Base-by-base conservation (phyloP, 768 basidiomycete genomes). In the Russula emetica region DNA sequence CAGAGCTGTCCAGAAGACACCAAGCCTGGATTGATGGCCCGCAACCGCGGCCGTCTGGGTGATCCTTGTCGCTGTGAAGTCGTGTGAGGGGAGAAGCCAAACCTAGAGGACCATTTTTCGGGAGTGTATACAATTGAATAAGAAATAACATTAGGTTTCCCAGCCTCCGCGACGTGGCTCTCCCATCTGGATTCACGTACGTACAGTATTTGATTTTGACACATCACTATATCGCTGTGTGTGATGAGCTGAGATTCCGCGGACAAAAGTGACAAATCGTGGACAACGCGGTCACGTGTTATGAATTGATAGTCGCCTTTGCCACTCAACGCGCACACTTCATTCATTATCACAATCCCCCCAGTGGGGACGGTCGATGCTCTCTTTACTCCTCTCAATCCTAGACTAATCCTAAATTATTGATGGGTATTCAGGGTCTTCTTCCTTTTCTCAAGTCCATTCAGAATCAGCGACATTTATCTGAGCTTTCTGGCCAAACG, bases 361-460 rank as follows among this genome's bases (percentile, higher is more conserved):
- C 28, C n/a, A 28, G 24, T 40, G 26, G 24, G 34, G 24, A 40
- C 53, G 38, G 24, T 44, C 32, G 16, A 24, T 51, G 49, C 50
- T 22, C 26, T n/a, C 44, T 53, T 24, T 30, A 3, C 20, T 24
- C 30, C 53, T 30, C 47, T 36, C 22, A 16, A n/a, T 26, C 49
- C 14, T 45, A 16, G 26, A 22, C 14, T 38, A 54, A 32, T 60
- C n/a, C 9, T 26, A 49, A 63, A 4, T 38, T 49, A 40, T 52
- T 55, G 13, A 97, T 98, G 96, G 96, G 96, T 32, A 98, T 98
- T 62, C 82, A 86, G 62, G 96, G 96, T 14, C 82, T 98, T 22
- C 77, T 98, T 38, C 91, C 94, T 36, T 82, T 96, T 28, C 83
- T 98, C 66, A 95, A 94, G 79, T 84, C 92, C 49, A 95, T 97